These are phyloP conservation scores for Maudiozyma saulgeensis DNA, from an alignment of 805 yeast species.

Conservation along the genomic window DNA sequence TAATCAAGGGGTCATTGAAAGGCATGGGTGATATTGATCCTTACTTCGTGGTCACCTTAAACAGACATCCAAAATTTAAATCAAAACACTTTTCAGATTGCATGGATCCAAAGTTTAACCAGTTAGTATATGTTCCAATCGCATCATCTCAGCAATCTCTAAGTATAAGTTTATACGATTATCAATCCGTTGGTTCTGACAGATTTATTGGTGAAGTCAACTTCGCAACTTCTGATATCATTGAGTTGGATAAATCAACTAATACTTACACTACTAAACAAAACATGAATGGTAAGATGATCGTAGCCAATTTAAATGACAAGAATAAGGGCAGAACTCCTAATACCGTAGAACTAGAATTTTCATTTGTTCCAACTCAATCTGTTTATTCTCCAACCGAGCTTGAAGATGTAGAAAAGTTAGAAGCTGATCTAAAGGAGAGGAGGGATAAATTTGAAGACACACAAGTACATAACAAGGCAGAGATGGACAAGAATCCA, in stretches of 20 bases:
- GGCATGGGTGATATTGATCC: slow-evolving; percentile 71
- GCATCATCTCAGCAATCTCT: slow-evolving; percentile 51
- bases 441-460: slow-evolving; percentile 32
- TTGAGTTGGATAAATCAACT: slow-evolving; percentile 33
- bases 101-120: slow-evolving; percentile 49
- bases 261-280: slow-evolving; percentile 43
- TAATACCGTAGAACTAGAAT: slow-evolving; percentile 44
- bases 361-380: slow-evolving; percentile 56
- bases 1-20: slow-evolving; percentile 43
- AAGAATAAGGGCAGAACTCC: slow-evolving; percentile 35
- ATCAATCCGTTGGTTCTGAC: slow-evolving; percentile 53
- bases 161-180: slow-evolving; percentile 53
- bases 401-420: slow-evolving; percentile 36
- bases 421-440: slow-evolving; percentile 32
- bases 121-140: slow-evolving; percentile 51
- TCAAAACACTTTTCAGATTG: slow-evolving; percentile 48
- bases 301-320: slow-evolving; percentile 23
- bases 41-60: slow-evolving; percentile 48
- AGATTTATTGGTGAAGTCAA: slow-evolving; percentile 53
- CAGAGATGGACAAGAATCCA: slow-evolving; percentile 47
- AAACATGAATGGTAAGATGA: slow-evolving; percentile 38
- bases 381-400: slow-evolving; percentile 57
- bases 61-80: slow-evolving; percentile 47
- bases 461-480: slow-evolving; percentile 41
- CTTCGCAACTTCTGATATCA: slow-evolving; percentile 39